Percentiles rank a stretch among this genome's conserved stretches.
Conservation (phyloP, 1,284 basidiomycete genomes). For the Sparassis latifolia region DNA sequence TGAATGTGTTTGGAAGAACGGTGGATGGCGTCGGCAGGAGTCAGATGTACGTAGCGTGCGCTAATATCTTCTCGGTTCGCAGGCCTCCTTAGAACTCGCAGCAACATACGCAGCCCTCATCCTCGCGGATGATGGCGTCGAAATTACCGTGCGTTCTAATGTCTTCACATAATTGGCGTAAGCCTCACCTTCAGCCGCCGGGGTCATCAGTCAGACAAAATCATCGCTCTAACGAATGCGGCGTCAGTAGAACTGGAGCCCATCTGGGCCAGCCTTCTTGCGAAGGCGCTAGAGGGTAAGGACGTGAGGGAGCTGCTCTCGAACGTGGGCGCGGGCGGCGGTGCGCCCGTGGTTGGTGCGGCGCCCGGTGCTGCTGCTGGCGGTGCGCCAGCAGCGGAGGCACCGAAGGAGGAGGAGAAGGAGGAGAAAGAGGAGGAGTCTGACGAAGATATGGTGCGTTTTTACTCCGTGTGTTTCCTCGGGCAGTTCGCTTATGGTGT, state of each 20-base stretch:
- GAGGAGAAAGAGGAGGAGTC: slow-evolving; percentile 88
- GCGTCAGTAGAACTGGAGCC: slow-evolving; percentile 88
- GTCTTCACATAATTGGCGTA: neutral
- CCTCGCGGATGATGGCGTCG: slow-evolving; percentile 93
- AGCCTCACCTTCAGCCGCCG: neutral
- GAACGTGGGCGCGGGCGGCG: slow-evolving; percentile 85
- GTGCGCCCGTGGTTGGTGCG: slow-evolving; percentile 64
- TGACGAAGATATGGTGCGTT: slow-evolving; percentile 87
- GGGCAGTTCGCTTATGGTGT: slow-evolving; percentile 1
- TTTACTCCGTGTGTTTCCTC: neutral
- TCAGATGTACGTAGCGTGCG: too few relatives aligned
- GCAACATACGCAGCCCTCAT: slow-evolving; percentile 91
- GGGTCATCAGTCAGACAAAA: slow-evolving; percentile 77
- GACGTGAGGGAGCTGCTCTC: slow-evolving; percentile 93
- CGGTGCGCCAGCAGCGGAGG: slow-evolving; percentile 55
- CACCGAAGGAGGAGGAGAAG: slow-evolving; percentile 62
- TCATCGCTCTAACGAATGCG: slow-evolving; percentile 75
- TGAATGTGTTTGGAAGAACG: too few relatives aligned
- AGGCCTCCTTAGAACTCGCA: slow-evolving; percentile 72
- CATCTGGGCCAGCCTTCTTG: slow-evolving; percentile 96
- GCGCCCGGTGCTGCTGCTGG: slow-evolving; percentile 51
- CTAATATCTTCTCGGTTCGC: neutral
- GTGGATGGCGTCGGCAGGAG: too few relatives aligned
- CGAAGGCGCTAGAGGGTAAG: slow-evolving; percentile 98
- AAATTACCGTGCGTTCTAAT: slow-evolving; percentile 81